Base-by-base conservation (phyloP, 2,329 filamentous ascomycete species). In the Fragosphaeria purpurea region DNA sequence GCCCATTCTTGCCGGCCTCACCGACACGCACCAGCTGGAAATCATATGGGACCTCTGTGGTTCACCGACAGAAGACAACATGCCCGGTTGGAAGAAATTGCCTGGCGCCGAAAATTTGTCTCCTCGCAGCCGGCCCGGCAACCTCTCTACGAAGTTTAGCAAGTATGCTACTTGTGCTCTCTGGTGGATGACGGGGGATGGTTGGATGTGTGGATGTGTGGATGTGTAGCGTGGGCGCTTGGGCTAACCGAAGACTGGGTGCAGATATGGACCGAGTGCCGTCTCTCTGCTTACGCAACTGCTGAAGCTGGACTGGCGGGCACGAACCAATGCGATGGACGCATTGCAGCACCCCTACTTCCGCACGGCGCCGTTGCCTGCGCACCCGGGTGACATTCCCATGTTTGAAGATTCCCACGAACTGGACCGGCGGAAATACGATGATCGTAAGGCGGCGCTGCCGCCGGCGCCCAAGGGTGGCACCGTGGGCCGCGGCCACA, bases 351-450 rank as follows among this genome's bases (percentile, higher is more conserved):
- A 98, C 61, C 82, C 88, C 1, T 98, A 96, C 67, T 97, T 98
- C 70, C 83, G 80, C 55, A 85, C 80, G 51, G 68, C 77, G 1
- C 93, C 93, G 4, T 72, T 85, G 5, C 93, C 93, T 7, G 82
- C 90, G 40, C 79, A 79, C 50, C 88, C 93, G 1, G 83, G 85
- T 56, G 89, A 97, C 47, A 77, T 98, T n/a, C 93, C 93, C 2
- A 78, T 73, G 12, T 97, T 95, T 61, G 88, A 95, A 63, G 91
- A 96, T 61, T 95, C 89, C 43, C 93, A 98, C 67, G 93, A 98
- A 66, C 74, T 97, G n/a, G 93, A 98, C 64, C 80, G 91, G 47
- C 82, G 89, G 64, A 94, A 91, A 67, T 91, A 89, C 59, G 85
- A 94, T 57, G 86, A 89, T 52, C 85, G 93, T 61, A 88, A 88